These are phyloP conservation scores for Cladosporium austrohemisphaericum DNA, from an alignment of 2,329 filamentous ascomycete genomes.

Conservation along the genomic window DNA sequence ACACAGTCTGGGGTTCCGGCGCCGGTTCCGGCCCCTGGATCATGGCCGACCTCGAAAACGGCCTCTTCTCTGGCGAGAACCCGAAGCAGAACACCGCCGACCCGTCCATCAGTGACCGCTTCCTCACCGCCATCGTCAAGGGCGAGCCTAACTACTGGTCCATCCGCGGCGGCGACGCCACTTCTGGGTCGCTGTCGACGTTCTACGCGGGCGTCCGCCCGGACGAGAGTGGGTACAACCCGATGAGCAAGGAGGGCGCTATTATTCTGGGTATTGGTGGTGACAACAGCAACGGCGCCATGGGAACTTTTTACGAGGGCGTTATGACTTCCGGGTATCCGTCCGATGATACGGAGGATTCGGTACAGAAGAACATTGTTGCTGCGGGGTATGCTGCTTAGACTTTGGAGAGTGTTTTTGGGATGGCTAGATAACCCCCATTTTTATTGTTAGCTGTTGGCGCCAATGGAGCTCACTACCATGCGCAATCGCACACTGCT, in stretches of 20 bases:
- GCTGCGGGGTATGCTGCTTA: conserved; percentile 53
- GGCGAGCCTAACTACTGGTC: conserved; percentile 56
- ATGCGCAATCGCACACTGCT: no score
- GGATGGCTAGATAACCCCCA: neutral
- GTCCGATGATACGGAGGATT: conserved; percentile 54
- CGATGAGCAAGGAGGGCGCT: conserved; percentile 62
- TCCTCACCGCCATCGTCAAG: conserved; percentile 57
- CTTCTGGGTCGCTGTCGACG: conserved; percentile 54
- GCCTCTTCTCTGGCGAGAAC: conserved; percentile 56
- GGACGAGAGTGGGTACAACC: conserved; percentile 50
- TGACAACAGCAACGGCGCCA: conserved; percentile 57
- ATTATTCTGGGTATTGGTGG: conserved; percentile 66
- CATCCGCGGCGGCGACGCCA: conserved; percentile 55
- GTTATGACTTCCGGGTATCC: conserved; percentile 62
- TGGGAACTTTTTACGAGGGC: conserved; percentile 56
- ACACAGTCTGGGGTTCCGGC: conserved; percentile 54
- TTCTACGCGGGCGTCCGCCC: conserved; percentile 59
- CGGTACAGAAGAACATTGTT: conserved; percentile 51
- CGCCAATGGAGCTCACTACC: no score
- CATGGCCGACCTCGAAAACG: conserved; percentile 67
- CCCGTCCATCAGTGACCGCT: conserved; percentile 52
- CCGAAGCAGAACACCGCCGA: conserved; percentile 48
- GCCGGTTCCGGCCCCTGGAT: conserved; percentile 61
- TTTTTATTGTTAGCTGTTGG: neutral
- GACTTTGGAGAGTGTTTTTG: conserved; percentile 44